Conservation (phyloP, 768 basidiomycete species). For the Botryobasidium botryosum region DNA sequence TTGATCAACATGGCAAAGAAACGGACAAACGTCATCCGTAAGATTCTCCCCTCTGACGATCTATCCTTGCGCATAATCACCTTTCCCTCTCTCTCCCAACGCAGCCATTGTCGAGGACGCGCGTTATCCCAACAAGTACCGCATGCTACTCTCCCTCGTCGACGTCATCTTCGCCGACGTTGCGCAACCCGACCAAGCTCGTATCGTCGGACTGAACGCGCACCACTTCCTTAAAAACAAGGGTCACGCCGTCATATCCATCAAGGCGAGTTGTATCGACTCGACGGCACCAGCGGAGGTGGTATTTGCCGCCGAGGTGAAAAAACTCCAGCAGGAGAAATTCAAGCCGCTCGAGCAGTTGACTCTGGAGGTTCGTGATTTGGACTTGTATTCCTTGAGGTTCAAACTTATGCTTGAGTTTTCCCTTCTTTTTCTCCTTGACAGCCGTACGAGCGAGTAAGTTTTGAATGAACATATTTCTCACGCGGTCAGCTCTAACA, state of each 20-base stretch:
- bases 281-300: constrained; percentile 82
- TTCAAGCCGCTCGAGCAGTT: constrained; percentile 95
- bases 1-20: constrained; percentile 99
- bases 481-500: not conserved
- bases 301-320: constrained; percentile 79
- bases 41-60: constrained; percentile 18
- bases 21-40: constrained; percentile 96
- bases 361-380: constrained; percentile 44
- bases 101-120: constrained; percentile 95
- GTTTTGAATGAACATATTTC: not conserved
- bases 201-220: constrained; percentile 86
- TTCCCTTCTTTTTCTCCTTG: not conserved
- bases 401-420: not conserved
- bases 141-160: constrained; percentile 88
- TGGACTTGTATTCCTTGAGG: too few relatives aligned
- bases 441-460: constrained; percentile 50
- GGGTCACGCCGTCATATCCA: constrained; percentile 87
- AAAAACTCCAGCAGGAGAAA: constrained; percentile 52
- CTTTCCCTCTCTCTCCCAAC: constrained; percentile 2
- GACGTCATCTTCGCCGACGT: constrained; percentile 98
- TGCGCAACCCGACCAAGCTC: constrained; percentile 96
- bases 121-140: constrained; percentile 88
- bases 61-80: not conserved
- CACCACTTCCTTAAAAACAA: constrained; percentile 90
- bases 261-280: constrained; percentile 98